phyloP scores from a whole-genome alignment of 371 early-diverging fungal genomes.

The Gilbertella persicaria region DNA sequence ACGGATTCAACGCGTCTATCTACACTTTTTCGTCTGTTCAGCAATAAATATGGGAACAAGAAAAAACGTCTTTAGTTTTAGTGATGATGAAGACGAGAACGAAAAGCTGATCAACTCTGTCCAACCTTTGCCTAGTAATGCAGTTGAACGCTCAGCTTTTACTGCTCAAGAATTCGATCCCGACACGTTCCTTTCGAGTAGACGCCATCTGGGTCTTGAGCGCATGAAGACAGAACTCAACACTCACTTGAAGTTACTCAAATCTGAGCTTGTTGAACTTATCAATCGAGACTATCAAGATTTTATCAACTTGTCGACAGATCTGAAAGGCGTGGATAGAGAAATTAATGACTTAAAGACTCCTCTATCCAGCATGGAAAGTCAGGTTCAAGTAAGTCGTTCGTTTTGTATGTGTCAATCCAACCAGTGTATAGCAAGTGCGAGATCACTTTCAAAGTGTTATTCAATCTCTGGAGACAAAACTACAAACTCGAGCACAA shows the following conservation, averaged over 20 bases:
- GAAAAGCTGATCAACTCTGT: constrained; percentile 22
- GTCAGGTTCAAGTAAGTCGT: constrained; percentile 67
- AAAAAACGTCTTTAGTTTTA: constrained; percentile 40
- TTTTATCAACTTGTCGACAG: constrained; percentile 79
- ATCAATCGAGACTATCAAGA: constrained; percentile 83
- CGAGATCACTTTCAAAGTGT: constrained; percentile 55
- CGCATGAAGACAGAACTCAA: constrained; percentile 68
- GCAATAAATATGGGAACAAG: constrained; percentile 1
- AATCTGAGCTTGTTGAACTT: constrained; percentile 77
- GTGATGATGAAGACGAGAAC: constrained; percentile 45
- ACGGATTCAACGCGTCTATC: too few relatives aligned
- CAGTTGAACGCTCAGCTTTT: constrained; percentile 57
- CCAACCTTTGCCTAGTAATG: constrained; percentile 41
- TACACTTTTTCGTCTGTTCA: too few relatives aligned
- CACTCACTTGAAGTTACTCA: constrained; percentile 59
- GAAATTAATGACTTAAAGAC: constrained; percentile 62
- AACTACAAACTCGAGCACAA: constrained; percentile 61
- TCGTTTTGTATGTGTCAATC: too few relatives aligned
- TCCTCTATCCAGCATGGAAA: constrained; percentile 62
- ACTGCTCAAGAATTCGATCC: constrained; percentile 56
- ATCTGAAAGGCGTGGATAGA: constrained; percentile 76
- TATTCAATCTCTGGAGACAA: constrained; percentile 56
- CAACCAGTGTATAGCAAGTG: constrained; percentile 55
- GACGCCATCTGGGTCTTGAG: constrained; percentile 70
- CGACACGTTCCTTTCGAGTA: constrained; percentile 63